Evolutionary conservation across 768 basidiomycete species (phyloP).

Genomic region (Clavulina sp.): DNA sequence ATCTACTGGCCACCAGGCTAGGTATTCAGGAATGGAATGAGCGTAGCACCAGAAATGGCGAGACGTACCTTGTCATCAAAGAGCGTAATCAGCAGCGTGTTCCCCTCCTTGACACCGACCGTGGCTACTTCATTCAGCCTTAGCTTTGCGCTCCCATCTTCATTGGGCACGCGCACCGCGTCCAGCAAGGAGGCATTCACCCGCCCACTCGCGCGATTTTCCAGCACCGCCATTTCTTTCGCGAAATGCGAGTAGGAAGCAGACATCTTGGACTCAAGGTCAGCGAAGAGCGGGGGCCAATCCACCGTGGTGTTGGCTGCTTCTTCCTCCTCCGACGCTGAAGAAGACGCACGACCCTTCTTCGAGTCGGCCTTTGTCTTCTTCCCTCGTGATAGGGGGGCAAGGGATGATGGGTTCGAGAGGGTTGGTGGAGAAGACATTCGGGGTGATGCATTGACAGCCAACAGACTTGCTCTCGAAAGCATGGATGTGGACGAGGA

Average conservation of each 20-base stretch:
- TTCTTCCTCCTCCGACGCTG: no score
- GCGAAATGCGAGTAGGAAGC: conserved; percentile 52
- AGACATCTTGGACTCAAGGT: conserved; percentile 50
- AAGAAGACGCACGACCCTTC: no score
- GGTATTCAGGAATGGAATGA: not conserved
- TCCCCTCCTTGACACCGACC: conserved; percentile 64
- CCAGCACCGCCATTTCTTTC: conserved; percentile 55
- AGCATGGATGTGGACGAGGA: no score
- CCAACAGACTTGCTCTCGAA: no score
- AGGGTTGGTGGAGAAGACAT: no score
- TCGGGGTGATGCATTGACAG: no score
- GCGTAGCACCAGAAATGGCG: not conserved
- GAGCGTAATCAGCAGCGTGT: conserved; percentile 50
- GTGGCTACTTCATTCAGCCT: conserved; percentile 59
- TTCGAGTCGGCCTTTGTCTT: no score
- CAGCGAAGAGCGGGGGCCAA: no score
- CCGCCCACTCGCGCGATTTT: conserved; percentile 57
- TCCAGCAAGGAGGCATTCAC: conserved; percentile 56
- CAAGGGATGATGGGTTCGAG: no score
- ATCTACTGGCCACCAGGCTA: conserved; percentile 26
- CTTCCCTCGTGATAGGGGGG: no score
- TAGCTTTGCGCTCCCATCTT: conserved; percentile 15
- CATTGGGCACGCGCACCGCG: conserved; percentile 37
- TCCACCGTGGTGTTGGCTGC: no score
- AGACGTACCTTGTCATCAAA: conserved; percentile 59